phyloP scores from a whole-genome alignment of 495 filamentous ascomycete genomes.

The Extremus antarcticus region DNA sequence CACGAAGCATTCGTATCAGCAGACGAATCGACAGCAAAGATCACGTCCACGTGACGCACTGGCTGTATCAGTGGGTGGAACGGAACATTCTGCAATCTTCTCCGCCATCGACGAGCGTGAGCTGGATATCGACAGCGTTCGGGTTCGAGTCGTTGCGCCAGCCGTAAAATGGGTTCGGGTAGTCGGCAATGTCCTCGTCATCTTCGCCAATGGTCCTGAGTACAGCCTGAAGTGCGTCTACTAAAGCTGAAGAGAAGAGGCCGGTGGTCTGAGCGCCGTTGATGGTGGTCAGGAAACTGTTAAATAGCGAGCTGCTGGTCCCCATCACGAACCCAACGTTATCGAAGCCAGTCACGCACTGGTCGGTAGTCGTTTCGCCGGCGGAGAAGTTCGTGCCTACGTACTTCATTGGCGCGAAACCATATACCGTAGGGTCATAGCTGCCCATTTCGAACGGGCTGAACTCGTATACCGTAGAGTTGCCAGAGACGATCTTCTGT shows the following conservation, averaged over 20 bases:
- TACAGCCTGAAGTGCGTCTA: slow-evolving; percentile 43
- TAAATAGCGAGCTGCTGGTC: slow-evolving; percentile 86
- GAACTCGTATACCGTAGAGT: slow-evolving; percentile 78
- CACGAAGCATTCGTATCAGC: slow-evolving; percentile 55
- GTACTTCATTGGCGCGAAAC: slow-evolving; percentile 64
- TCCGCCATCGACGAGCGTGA: slow-evolving; percentile 81
- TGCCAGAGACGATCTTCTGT: slow-evolving; percentile 52
- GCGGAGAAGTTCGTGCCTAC: slow-evolving; percentile 68
- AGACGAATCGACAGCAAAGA: slow-evolving; percentile 81
- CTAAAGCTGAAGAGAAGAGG: slow-evolving; percentile 41
- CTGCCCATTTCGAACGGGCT: slow-evolving; percentile 81
- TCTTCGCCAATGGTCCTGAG: slow-evolving; percentile 42
- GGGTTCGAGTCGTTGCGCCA: slow-evolving; percentile 57
- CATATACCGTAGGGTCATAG: slow-evolving; percentile 70
- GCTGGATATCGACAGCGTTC: slow-evolving; percentile 39
- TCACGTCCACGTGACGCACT: slow-evolving; percentile 66
- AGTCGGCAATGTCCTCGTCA: slow-evolving; percentile 72
- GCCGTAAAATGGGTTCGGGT: slow-evolving; percentile 76
- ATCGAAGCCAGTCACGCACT: slow-evolving; percentile 73
- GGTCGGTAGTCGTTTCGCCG: slow-evolving; percentile 46
- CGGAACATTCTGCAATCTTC: slow-evolving; percentile 82
- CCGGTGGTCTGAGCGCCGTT: slow-evolving; percentile 33
- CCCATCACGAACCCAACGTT: slow-evolving; percentile 80
- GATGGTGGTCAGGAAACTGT: slow-evolving; percentile 56
- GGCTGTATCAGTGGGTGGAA: slow-evolving; percentile 78